Percentiles rank a stretch among this genome's conserved stretches.
These are phyloP conservation scores for Grammothele lineata DNA, from an alignment of 768 basidiomycete genomes.

Conservation along the genomic window DNA sequence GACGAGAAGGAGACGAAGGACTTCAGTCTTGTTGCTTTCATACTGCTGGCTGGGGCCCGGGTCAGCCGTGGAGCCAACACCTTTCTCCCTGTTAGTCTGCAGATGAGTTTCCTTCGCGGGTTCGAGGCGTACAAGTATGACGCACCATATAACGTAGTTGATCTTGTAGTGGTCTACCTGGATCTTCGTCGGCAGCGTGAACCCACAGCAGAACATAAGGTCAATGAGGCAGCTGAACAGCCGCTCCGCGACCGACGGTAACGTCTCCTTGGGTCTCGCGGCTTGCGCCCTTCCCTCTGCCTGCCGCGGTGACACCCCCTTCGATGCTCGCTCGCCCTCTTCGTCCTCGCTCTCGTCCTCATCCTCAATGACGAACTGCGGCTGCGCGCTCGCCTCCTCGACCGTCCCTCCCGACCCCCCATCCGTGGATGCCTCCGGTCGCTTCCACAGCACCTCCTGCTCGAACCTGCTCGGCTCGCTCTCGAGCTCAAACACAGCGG, in stretches of 20 bases:
- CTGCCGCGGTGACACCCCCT: conserved; percentile 10
- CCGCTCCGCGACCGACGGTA: conserved; percentile 79
- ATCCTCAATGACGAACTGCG: conserved; percentile 90
- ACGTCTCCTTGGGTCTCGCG: conserved; percentile 36
- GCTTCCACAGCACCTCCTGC: conserved; percentile 79
- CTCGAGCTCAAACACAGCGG: conserved; percentile 82
- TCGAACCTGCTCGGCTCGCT: conserved; percentile 73
- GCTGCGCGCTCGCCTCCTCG: conserved; percentile 23
- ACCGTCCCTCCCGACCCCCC: background rate
- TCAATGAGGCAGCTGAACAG: conserved; percentile 80
- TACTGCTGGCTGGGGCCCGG: conserved; percentile 57
- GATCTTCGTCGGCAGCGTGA: conserved; percentile 77
- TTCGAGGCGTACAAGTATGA: background rate
- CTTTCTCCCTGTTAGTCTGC: conserved; percentile 71
- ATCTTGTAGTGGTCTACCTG: conserved; percentile 81
- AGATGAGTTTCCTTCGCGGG: too few relatives aligned
- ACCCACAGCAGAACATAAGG: conserved; percentile 89
- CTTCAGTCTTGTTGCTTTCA: conserved; percentile 83
- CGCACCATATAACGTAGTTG: conserved; percentile 85
- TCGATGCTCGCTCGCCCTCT: conserved; percentile 4
- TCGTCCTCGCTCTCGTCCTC: conserved; percentile 54
- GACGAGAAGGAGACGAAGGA: conserved; percentile 83
- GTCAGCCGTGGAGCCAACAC: conserved; percentile 84
- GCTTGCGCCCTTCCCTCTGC: conserved; percentile 12
- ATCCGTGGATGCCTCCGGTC: conserved; percentile 24